Conservation (phyloP, 441 rosid species). For the Pelargonium australe region DNA sequence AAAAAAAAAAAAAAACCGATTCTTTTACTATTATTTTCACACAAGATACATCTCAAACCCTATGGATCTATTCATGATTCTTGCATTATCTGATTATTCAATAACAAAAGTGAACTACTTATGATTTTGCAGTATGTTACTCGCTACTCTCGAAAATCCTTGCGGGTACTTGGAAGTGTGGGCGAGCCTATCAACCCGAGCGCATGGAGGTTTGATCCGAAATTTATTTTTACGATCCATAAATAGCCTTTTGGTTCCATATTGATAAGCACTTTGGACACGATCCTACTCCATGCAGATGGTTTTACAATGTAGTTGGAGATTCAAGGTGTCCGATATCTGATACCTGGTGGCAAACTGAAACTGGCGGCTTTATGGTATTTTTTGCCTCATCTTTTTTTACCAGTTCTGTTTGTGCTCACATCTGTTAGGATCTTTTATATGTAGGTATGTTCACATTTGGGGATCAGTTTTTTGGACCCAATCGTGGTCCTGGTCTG, state of each 20-base stretch:
- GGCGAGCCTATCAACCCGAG: slow-evolving; percentile 99
- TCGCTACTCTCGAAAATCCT: slow-evolving; percentile 75
- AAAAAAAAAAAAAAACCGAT: too few relatives aligned
- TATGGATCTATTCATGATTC: background rate
- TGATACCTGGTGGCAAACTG: slow-evolving; percentile 99
- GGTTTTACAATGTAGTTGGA: slow-evolving; percentile 92
- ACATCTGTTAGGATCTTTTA: too few relatives aligned
- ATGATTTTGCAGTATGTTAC: slow-evolving; percentile 61
- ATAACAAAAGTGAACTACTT: slow-evolving; percentile 14
- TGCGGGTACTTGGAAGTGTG: slow-evolving; percentile 91
- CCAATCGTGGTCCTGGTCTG: too few relatives aligned
- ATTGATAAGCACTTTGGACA: slow-evolving; percentile 8
- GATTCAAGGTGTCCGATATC: slow-evolving; percentile 90
- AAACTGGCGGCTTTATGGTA: slow-evolving; percentile 99
- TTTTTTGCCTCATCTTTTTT: background rate
- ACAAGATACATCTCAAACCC: background rate
- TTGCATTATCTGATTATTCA: background rate
- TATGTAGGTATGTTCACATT: too few relatives aligned
- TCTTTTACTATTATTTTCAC: background rate
- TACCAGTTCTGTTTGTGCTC: background rate
- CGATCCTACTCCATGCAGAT: slow-evolving; percentile 40
- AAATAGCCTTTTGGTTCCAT: background rate
- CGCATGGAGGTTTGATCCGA: slow-evolving; percentile 79
- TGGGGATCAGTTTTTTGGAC: too few relatives aligned
- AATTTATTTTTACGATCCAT: slow-evolving; percentile 18